Conservation (phyloP, 768 basidiomycete genomes). For the Thelephora aurantiotincta region DNA sequence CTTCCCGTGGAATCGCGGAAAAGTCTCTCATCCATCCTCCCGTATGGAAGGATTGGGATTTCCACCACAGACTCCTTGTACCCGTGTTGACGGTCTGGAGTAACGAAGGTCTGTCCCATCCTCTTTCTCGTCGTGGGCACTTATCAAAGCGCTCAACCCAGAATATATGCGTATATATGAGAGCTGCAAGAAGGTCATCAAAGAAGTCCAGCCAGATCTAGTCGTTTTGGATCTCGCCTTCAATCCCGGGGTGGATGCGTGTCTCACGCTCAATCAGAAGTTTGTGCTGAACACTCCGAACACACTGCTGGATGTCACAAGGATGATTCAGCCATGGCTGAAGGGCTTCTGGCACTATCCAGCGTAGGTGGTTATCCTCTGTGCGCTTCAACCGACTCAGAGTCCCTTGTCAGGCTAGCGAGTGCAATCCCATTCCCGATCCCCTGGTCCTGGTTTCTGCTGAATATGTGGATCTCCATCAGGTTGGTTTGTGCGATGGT, state of each 20-base stretch:
- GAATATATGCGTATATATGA: too few species aligned
- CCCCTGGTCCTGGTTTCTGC: constrained; percentile 4
- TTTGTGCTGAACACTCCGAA: constrained; percentile 7
- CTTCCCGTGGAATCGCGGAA: too few species aligned
- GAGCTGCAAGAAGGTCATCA: too few species aligned
- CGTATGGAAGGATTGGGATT: too few species aligned
- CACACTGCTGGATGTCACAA: constrained; percentile 6
- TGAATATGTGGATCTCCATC: constrained; percentile 6
- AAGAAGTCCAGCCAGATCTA: not conserved
- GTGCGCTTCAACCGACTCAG: not conserved
- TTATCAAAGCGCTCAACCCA: too few species aligned
- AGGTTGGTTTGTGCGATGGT: constrained; percentile 1
- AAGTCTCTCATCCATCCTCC: too few species aligned
- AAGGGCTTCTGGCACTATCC: constrained; percentile 8
- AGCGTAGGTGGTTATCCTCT: constrained; percentile 5
- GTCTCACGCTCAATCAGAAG: not conserved
- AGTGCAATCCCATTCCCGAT: constrained; percentile 7
- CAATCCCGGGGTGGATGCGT: constrained; percentile 8
- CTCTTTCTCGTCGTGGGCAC: too few species aligned
- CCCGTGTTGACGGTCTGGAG: too few species aligned
- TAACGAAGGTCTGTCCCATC: too few species aligned
- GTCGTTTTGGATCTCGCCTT: constrained; percentile 5
- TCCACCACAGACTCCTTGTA: too few species aligned
- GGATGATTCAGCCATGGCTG: constrained; percentile 4
- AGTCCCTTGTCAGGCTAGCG: not conserved